Conservation (phyloP, 768 basidiomycete species). For the Russula abietina region DNA sequence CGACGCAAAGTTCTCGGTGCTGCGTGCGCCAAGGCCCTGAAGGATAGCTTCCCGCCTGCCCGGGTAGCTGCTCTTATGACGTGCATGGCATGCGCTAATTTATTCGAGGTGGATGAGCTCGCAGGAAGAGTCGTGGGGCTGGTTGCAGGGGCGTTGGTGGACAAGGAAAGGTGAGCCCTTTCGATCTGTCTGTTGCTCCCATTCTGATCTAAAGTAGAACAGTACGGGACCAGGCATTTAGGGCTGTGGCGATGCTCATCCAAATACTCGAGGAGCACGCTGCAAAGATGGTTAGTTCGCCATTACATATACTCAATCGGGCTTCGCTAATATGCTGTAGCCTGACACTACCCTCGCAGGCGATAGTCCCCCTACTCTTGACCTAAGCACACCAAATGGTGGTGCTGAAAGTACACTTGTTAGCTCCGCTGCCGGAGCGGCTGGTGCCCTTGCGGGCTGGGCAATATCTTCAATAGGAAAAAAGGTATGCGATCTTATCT, state of each 20-base stretch:
- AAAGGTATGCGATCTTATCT: constrained; percentile 44
- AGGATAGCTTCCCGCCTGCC: constrained; percentile 88
- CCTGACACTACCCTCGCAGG: constrained; percentile 45
- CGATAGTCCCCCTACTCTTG: constrained; percentile 23
- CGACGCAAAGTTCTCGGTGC: constrained; percentile 96
- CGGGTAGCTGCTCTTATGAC: constrained; percentile 93
- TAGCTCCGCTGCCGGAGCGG: constrained; percentile 85
- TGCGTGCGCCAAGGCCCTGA: constrained; percentile 83
- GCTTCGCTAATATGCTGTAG: constrained; percentile 31
- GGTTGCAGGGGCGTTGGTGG: constrained; percentile 72
- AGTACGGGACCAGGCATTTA: constrained; percentile 95
- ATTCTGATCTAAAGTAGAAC: constrained; percentile 42
- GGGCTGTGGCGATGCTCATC: constrained; percentile 81
- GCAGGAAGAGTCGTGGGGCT: constrained; percentile 87
- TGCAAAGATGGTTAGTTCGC: constrained; percentile 63
- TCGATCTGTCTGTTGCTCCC: not conserved
- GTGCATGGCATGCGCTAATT: constrained; percentile 89
- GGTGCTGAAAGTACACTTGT: constrained; percentile 49
- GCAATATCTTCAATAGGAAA: constrained; percentile 86
- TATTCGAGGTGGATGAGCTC: constrained; percentile 82
- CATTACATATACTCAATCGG: constrained; percentile 11
- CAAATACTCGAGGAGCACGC: constrained; percentile 78
- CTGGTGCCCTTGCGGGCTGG: constrained; percentile 91
- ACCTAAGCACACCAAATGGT: constrained; percentile 23
- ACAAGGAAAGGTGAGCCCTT: constrained; percentile 80